Evolutionary conservation across 495 filamentous ascomycete genomes (phyloP).

Genomic region (Hypoxylon trugodes): DNA sequence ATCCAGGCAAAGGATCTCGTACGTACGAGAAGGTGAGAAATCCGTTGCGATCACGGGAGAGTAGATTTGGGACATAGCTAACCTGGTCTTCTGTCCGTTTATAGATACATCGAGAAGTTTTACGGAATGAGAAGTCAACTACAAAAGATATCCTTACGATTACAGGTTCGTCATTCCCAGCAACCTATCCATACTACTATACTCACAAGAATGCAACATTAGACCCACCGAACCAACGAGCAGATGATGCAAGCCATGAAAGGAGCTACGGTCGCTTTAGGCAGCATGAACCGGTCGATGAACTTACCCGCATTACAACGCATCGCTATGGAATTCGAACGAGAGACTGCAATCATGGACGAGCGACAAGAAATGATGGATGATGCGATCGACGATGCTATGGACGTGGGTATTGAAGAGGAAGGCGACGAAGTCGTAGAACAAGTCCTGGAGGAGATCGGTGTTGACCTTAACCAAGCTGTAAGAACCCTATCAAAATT

Average conservation of each 20-base stretch:
- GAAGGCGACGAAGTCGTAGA: constrained; percentile 96
- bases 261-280: constrained; percentile 88
- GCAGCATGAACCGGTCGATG: constrained; percentile 97
- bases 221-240: constrained; percentile 97
- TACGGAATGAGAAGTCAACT: constrained; percentile 97
- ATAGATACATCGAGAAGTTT: constrained; percentile 95
- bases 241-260: constrained; percentile 99
- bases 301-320: constrained; percentile 93
- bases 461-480: constrained; percentile 85
- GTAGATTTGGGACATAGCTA: not conserved
- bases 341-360: constrained; percentile 99
- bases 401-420: constrained; percentile 88
- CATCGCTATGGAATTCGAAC: constrained; percentile 99
- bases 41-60: not conserved
- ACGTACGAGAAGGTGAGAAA: constrained; percentile 78
- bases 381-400: constrained; percentile 98
- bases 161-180: constrained; percentile 70
- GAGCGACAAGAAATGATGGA: constrained; percentile 99
- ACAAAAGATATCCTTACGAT: constrained; percentile 92
- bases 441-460: constrained; percentile 95
- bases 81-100: no score
- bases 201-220: constrained; percentile 19
- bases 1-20: constrained; percentile 98
- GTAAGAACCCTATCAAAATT: constrained; percentile 61
- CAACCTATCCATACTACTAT: not conserved